Percentiles rank a stretch among this genome's conserved stretches.
Conservation (phyloP, 2,329 filamentous ascomycete species). For the Coniella vitis region DNA sequence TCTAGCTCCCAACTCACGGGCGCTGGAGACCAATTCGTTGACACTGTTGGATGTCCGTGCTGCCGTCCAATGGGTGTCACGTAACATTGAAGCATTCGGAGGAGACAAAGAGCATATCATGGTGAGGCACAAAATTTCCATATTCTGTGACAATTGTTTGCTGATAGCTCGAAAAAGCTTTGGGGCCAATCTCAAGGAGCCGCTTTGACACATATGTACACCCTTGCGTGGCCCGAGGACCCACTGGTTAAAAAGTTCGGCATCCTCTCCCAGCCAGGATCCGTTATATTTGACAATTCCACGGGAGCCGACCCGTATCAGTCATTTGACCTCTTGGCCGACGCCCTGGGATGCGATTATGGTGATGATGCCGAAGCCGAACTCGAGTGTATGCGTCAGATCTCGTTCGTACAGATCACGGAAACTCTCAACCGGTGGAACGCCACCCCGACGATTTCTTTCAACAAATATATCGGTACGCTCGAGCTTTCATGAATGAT, state of each 20-base stretch:
- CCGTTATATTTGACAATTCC: no score
- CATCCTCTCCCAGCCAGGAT: no score
- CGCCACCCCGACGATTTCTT: background rate
- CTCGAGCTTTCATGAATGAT: no score
- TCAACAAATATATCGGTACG: background rate
- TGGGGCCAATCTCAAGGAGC: slow-evolving; percentile 24
- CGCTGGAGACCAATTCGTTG: slow-evolving; percentile 1
- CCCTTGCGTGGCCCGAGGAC: slow-evolving; percentile 21
- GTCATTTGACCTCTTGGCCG: slow-evolving; percentile 25
- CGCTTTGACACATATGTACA: slow-evolving; percentile 19
- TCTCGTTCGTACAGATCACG: slow-evolving; percentile 21
- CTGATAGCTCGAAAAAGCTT: slow-evolving; percentile 13
- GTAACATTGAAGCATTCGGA: no score
- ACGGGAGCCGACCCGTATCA: slow-evolving; percentile 17
- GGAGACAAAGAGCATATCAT: slow-evolving; percentile 28
- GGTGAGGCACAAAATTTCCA: no score
- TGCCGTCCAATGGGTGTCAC: slow-evolving; percentile 28
- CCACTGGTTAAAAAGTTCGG: slow-evolving; percentile 17
- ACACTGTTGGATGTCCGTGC: slow-evolving; percentile 13
- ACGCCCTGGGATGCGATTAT: slow-evolving; percentile 22
- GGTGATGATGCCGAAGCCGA: slow-evolving; percentile 20
- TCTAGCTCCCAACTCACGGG: slow-evolving; percentile 24
- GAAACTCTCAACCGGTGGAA: slow-evolving; percentile 19
- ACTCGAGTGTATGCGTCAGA: slow-evolving; percentile 23
- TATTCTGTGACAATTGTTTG: no score